These are phyloP conservation scores for Triangularia verruculosa DNA, from an alignment of 2,329 filamentous ascomycete species.

Conservation along the genomic window DNA sequence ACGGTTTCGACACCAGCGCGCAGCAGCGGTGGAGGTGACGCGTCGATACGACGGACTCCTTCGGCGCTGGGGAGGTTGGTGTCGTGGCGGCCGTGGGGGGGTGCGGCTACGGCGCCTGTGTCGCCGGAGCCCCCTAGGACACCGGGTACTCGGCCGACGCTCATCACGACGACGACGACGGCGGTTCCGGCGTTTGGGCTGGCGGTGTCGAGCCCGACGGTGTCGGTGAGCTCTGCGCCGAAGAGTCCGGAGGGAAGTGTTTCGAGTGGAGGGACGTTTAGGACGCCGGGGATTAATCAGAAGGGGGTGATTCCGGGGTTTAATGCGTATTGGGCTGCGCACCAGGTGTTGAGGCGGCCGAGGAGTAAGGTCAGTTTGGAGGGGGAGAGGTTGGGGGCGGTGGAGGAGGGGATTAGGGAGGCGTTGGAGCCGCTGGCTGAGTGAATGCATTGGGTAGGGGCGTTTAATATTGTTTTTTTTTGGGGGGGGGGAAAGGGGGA, in stretches of 20 bases:
- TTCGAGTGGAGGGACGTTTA: constrained; percentile 32
- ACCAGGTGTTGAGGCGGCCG: constrained; percentile 49
- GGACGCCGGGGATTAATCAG: constrained; percentile 75
- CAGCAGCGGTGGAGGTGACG: background rate
- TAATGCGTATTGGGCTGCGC: constrained; percentile 51
- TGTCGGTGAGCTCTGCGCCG: background rate
- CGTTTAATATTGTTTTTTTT: background rate
- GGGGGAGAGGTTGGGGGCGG: constrained; percentile 52
- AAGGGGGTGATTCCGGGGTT: constrained; percentile 72
- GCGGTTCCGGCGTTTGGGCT: constrained; percentile 15
- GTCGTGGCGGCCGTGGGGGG: constrained; percentile 43
- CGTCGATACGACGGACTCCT: constrained; percentile 14
- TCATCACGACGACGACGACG: background rate
- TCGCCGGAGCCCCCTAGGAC: constrained; percentile 21
- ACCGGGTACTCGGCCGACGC: constrained; percentile 11
- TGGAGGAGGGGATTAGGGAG: constrained; percentile 57
- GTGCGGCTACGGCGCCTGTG: background rate
- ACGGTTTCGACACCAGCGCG: constrained; percentile 24
- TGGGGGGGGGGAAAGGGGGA: background rate
- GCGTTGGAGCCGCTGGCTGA: constrained; percentile 43
- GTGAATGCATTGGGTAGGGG: background rate
- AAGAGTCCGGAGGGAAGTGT: constrained; percentile 22
- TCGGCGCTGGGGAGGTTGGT: constrained; percentile 30
- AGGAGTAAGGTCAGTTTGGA: constrained; percentile 51
- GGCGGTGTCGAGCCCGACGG: constrained; percentile 8